Evolutionary conservation across 2,329 filamentous ascomycete species (phyloP), one percentile per base, ranked within the genome.

Genomic region (Colletotrichum incanum): DNA sequence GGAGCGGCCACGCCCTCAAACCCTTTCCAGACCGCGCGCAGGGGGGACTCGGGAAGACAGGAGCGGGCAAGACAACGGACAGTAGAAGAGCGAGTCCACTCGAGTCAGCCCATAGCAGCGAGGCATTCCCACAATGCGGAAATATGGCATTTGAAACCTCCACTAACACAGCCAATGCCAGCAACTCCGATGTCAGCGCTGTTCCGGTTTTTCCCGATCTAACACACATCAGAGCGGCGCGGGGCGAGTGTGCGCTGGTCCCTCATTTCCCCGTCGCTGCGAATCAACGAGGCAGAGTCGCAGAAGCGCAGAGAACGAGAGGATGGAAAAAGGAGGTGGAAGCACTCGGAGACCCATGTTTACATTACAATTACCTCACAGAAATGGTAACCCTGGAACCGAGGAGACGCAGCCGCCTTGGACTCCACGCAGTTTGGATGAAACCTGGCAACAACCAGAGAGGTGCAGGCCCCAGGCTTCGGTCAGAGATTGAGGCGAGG

Each of bases 341-440:
- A 49, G 49, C 28, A 65, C 43, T 66, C 37, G 41, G 37, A 41
- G 23, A 73, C 45, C 55, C 72, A 39, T 52, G 59, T 47, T 74
- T 70, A 14, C 56, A 34, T 74, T 70, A 14, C 56, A 34, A 75
- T 79, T 79, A 78, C 78, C 76, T 77, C 77, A 79, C 70, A 73
- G 64, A 78, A 79, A 77, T 75, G 62, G 67, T 62, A 37, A 47
- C 47, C 59, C 39, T 50, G 50, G n/a, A 60, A 41, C 66, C 65
- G 66, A 72, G 65, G 45, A 70, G 59, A 65, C 45, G 52, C 26
- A 72, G 56, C n/a, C 71, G 37, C 49, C 34, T 63, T 26, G 34
- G 6, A 26, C 62, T 52, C 55, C 41, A 52, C 31, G 59, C 31
- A 20, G 39, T 50, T 23, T 71, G 54, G 55, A 26, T 71, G 55